Evolutionary conservation across 1,284 basidiomycete genomes (phyloP).

Genomic region (Irpex lacteus): DNA sequence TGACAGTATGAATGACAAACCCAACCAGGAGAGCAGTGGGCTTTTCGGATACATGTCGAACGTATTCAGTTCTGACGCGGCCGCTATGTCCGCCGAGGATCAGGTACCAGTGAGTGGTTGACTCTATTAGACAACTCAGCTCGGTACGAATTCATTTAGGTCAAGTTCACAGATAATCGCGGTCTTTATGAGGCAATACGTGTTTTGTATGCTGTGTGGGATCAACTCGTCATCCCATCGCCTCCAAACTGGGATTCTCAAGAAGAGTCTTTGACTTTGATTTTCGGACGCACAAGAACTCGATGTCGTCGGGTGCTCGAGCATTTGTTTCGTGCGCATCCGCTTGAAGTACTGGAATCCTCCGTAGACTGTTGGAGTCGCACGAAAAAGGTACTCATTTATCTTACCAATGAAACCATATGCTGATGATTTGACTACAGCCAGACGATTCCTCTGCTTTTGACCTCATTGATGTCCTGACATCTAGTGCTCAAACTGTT

Average conservation of each 20-base stretch:
- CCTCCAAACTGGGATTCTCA: slow-evolving; percentile 46
- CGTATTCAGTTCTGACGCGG: slow-evolving; percentile 69
- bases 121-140: neutral
- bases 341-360: slow-evolving; percentile 80
- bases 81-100: slow-evolving; percentile 45
- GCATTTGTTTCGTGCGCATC: slow-evolving; percentile 79
- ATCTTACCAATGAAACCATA: neutral
- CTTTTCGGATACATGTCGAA: slow-evolving; percentile 80
- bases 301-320: slow-evolving; percentile 81
- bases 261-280: slow-evolving; percentile 64
- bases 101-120: slow-evolving; percentile 49
- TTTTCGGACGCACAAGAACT: slow-evolving; percentile 60
- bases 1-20: slow-evolving; percentile 46
- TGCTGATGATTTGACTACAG: slow-evolving; percentile 6
- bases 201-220: slow-evolving; percentile 70
- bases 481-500: slow-evolving; percentile 84
- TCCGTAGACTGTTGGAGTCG: slow-evolving; percentile 79
- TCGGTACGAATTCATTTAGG: slow-evolving; percentile 35
- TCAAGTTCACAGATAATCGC: slow-evolving; percentile 66
- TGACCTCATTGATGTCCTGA: slow-evolving; percentile 80
- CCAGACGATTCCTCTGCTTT: slow-evolving; percentile 60
- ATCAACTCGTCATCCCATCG: slow-evolving; percentile 49
- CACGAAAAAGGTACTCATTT: slow-evolving; percentile 42
- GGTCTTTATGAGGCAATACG: slow-evolving; percentile 71
- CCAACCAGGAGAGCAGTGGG: slow-evolving; percentile 52